Evolutionary conservation across 345 rosid genomes (phyloP), one percentile per base, ranked within the genome.

Genomic region (Populus nigra): DNA sequence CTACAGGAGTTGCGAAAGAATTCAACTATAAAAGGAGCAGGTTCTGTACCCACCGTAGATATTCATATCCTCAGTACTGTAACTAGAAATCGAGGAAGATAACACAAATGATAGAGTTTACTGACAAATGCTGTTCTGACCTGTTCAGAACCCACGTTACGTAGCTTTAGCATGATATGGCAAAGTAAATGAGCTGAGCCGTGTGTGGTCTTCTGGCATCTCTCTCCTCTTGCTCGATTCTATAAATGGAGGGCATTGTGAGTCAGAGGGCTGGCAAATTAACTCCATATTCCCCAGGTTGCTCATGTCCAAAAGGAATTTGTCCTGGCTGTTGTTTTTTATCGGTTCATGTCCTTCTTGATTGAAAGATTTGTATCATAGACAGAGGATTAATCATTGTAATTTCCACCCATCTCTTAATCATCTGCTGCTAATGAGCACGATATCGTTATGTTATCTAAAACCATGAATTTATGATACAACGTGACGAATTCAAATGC

Each of bases 1-100:
- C 88, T 91, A 72, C 97, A 94, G 70, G 86, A 82, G 83, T 88
- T 91, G 49, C 75, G 23, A 67, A 88, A 84, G 35, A 16, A 33
- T 62, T 62, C 33, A 3, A 0, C 66, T 31, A 31, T 13, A 62
- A 62, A 27, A 61, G 16, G 16, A 62, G 66, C 15, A n/a, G 66
- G 66, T 62, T 27, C 8, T 62, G 33, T 62, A 8, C 33, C 29
- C 27, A 7, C 66, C 66, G 29, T 27, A 25, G 33, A 23, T 62
- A 62, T 7, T 62, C 66, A 9, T 62, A n/a, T 25, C 66, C 31
- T 62, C 0, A 0, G 27, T 23, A 50, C 57, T 50, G 57, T 50
- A 18, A 50, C 57, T 18, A 18, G 6, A 17, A 8, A 50, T 50
- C 8, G 6, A 50, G 57, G 57, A 50, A 18, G 57, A 50, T 9